These are phyloP conservation scores for Tripidium arundinaceum DNA, from an alignment of 202 grass and related monocot genomes.

Conservation along the genomic window DNA sequence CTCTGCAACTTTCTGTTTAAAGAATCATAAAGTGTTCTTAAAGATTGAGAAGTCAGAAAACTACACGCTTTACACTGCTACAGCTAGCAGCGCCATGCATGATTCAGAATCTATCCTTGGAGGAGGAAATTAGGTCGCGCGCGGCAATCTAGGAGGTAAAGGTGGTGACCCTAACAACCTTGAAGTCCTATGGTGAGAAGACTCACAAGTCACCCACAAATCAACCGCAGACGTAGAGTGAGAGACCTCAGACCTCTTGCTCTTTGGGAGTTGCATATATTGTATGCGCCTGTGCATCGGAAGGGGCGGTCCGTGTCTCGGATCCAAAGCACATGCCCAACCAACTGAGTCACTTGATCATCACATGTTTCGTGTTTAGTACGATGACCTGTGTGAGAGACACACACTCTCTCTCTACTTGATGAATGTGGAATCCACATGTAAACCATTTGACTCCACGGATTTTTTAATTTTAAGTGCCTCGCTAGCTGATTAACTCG, in stretches of 20 bases:
- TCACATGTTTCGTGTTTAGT: conserved; percentile 6
- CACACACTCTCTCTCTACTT: neutral
- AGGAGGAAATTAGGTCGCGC: neutral
- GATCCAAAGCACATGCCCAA: conserved; percentile 45
- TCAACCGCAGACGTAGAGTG: neutral
- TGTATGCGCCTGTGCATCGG: neutral
- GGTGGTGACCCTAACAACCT: neutral
- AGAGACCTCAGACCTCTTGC: neutral
- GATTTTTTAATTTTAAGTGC: neutral
- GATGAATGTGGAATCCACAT: conserved; percentile 29
- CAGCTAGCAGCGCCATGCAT: neutral
- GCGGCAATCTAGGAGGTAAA: conserved; percentile 8
- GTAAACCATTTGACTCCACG: conserved; percentile 29
- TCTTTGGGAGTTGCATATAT: conserved; percentile 25
- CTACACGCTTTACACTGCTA: conserved; percentile 6
- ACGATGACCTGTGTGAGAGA: neutral
- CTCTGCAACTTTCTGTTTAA: neutral
- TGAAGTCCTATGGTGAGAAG: no score
- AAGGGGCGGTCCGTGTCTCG: conserved; percentile 1
- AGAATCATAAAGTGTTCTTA: neutral
- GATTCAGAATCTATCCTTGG: conserved; percentile 2
- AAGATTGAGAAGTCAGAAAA: conserved; percentile 29
- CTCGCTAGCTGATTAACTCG: neutral
- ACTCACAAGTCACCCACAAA: neutral
- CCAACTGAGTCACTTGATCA: conserved; percentile 16